A percentile compares a stretch with the other conserved stretches of the same genome.
These are phyloP conservation scores for Mercurialis annua DNA, from an alignment of 345 rosid species.

Conservation along the genomic window DNA sequence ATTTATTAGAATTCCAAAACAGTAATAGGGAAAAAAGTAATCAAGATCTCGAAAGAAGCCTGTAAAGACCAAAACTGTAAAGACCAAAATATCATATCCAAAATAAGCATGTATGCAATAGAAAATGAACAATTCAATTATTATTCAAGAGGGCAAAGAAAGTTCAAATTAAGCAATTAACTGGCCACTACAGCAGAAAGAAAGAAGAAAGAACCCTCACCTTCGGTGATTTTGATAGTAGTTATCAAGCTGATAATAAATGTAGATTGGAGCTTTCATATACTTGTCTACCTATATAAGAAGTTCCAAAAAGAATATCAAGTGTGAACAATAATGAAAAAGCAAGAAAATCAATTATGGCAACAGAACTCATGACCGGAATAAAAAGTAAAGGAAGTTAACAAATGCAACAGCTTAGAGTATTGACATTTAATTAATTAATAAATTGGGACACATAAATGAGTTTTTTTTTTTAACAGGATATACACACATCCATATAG, in stretches of 20 bases:
- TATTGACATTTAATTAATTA: not conserved
- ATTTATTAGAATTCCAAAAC: constrained; percentile 7
- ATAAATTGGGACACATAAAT: not conserved
- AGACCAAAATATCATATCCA: not conserved
- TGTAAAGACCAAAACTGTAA: not conserved
- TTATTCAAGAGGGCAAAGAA: not conserved
- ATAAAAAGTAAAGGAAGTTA: not conserved
- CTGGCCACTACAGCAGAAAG: constrained; percentile 4
- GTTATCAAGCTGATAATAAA: constrained; percentile 85
- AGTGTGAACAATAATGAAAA: constrained; percentile 4
- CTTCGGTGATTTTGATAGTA: constrained; percentile 83
- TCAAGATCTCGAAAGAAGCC: not conserved
- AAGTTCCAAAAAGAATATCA: constrained; percentile 13
- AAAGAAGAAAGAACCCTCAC: constrained; percentile 35
- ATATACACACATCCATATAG: not conserved
- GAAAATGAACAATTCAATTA: not conserved
- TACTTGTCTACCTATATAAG: constrained; percentile 52
- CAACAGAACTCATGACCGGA: not conserved
- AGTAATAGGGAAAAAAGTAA: constrained; percentile 2
- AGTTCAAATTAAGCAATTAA: constrained; percentile 10
- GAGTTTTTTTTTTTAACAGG: not conserved
- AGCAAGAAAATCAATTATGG: not conserved
- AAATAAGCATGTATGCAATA: not conserved
- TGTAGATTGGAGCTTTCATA: constrained; percentile 84
- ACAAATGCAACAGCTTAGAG: not conserved